These are phyloP conservation scores for Gaeumannomyces sp. DNA, from an alignment of 2,329 filamentous ascomycete species.

Conservation along the genomic window DNA sequence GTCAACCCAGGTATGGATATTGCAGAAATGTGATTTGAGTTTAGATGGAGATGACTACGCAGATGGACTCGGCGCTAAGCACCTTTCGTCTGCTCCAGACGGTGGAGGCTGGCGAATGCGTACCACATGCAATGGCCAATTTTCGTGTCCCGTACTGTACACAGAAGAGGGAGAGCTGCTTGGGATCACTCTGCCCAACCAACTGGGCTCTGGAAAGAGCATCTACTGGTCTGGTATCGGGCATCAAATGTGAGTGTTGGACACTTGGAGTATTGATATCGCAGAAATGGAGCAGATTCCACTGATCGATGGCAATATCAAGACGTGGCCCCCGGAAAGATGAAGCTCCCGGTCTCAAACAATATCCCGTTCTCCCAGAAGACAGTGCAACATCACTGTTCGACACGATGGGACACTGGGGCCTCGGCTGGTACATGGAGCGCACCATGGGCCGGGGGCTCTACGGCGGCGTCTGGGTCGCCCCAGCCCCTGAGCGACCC, in stretches of 20 bases:
- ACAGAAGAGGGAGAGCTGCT: neutral
- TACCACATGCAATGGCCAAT: constrained; percentile 1
- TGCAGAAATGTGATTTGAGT: neutral
- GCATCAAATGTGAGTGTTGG: neutral
- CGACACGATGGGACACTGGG: neutral
- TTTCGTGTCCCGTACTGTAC: neutral
- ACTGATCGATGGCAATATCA: neutral
- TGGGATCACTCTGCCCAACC: neutral
- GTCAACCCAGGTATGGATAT: neutral
- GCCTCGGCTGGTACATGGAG: constrained; percentile 8
- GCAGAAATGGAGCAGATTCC: neutral
- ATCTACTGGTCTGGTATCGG: constrained; percentile 7
- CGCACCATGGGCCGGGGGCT: constrained; percentile 11
- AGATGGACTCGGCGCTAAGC: neutral
- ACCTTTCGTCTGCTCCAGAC: neutral
- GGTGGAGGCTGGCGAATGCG: neutral
- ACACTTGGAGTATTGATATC: no score
- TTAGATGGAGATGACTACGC: no score
- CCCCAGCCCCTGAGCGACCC: constrained; percentile 14
- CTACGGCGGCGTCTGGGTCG: constrained; percentile 15
- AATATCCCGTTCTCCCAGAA: neutral
- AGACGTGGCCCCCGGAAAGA: neutral
- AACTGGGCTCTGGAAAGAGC: neutral
- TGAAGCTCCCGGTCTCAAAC: neutral
- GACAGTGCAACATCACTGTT: neutral